Base-by-base conservation (phyloP, 2,329 filamentous ascomycete genomes). In the Aspergillus hiratsukae region DNA sequence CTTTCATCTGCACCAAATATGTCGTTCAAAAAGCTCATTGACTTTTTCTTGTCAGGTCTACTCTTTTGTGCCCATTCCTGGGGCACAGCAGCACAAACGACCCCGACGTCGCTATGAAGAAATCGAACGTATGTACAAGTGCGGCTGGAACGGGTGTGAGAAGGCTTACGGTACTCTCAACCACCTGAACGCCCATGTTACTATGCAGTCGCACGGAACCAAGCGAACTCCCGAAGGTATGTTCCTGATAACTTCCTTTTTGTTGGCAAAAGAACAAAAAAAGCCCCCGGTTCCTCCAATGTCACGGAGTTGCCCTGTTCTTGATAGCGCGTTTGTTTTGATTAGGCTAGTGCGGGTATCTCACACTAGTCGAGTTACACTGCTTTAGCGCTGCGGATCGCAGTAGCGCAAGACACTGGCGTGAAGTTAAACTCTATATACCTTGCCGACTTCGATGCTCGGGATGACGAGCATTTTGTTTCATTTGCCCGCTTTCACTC, bases 91-190 rank as follows among this genome's bases (percentile, higher is more conserved):
- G 73, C 93, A 97, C 75, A 99, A 99, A 80, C 86, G 94, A 57
- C 94, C 94, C 11, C 85, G 94, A 62, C 83, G 94, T 67, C 86
- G 94, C 53, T 99, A 97, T 68, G 94, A 99, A 76, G 94, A 99
- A 73, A 99, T 99, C 66, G 94, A 99, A 79, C 87, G 94, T 71
- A 97, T 99, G 94, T 97, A 99, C 81, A 97, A 97, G 76, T 99
- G 94, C 71, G 94, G 93, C 27, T 97, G 91, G 90, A 93, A 97
- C 63, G 92, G 92, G 8, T 99, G 94, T 71, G 94, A 99, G 76
- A 99, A 99, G 78, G 94, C 94, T 2, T 99, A 99, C 66, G 94
- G 94, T 58, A 99, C 94, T 49, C 78, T 99, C 60, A 99, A 99
- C 75, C 94, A 99, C 73, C 75, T 99, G 65, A 99, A 99, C 71